Base-by-base conservation (phyloP, 805 yeast genomes). In the Debaryomyces castellii region DNA sequence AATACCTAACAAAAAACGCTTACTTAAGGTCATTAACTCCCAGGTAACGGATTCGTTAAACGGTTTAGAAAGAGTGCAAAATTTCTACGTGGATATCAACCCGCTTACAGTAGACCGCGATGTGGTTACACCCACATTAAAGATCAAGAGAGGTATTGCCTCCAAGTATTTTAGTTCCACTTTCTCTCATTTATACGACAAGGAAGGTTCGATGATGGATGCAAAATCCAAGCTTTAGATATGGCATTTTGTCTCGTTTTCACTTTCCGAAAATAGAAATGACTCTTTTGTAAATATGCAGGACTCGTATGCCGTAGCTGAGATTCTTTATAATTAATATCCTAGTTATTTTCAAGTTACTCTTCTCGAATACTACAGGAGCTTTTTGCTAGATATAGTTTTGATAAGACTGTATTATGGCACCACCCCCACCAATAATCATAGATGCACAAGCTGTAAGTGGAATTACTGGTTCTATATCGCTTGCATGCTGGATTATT, bases 401-500 rank as follows among this genome's bases (percentile, higher is more conserved):
- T 8, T 6, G 11, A 23, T 22, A 38, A 38, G 28, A 39, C 17
- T 7, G 12, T 9, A 28, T 9, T 16, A 66, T 67, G 81, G 80
- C 82, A 3, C 85, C 85, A 20, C 85, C 85, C 28, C 82, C 83
- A 21, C 87, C 90, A 2, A 75, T 84, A 20, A 76, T 78, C 23
- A 70, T 84, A 44, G 85, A 81, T 52, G 82, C 88, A 14, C 80
- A 81, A 51, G 87, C 87, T 14, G 81, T 87, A 16, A 82, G 89
- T 58, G 94, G 92, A 5, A 85, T 87, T 45, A 82, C 87, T 16
- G 88, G 86, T 48, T 89, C 96, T 10, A 89, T 94, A 28, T 92
- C 98, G 16, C 80, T 92, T 39, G 96, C 97, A 12, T 94, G 97
- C 64, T 92, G 99, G 99, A 85, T 94, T 48, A 91, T 94, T 40